Percentiles rank a stretch among this genome's conserved stretches.
Evolutionary conservation across 345 rosid genomes (phyloP).

Genomic region (Ceriops zippeliana): DNA sequence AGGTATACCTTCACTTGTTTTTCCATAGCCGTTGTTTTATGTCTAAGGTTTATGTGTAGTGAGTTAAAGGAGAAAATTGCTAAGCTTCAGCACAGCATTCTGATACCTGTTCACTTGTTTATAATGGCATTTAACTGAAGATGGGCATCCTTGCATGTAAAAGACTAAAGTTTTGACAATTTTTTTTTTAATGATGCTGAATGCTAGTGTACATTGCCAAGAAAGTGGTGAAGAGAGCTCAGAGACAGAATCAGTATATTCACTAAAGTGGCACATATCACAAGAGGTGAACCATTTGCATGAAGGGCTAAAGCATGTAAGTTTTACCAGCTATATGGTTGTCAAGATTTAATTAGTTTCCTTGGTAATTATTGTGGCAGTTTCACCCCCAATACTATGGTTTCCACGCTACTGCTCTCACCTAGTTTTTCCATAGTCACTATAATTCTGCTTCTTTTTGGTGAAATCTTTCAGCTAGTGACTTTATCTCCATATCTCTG

Average conservation of each 20-base stretch:
- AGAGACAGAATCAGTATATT: slow-evolving; percentile 77
- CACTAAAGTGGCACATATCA: slow-evolving; percentile 96
- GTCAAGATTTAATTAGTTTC: not conserved
- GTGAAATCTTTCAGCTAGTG: no score
- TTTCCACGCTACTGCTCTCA: no score
- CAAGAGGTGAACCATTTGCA: slow-evolving; percentile 98
- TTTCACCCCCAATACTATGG: no score
- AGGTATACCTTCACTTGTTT: slow-evolving; percentile 40
- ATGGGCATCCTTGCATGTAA: not conserved
- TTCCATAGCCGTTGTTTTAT: not conserved
- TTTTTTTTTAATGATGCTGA: not conserved
- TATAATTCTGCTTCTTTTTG: no score
- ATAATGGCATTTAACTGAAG: not conserved
- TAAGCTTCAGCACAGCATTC: not conserved
- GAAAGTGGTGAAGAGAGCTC: slow-evolving; percentile 87
- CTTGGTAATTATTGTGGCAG: not conserved
- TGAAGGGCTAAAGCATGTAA: slow-evolving; percentile 94
- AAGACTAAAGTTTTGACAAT: slow-evolving; percentile 1
- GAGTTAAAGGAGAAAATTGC: no score
- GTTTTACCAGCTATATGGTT: slow-evolving; percentile 22
- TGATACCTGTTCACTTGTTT: not conserved
- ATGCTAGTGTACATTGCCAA: slow-evolving; percentile 73
- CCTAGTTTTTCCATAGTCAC: no score
- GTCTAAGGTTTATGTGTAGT: no score
- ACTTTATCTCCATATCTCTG: no score